phyloP scores from a whole-genome alignment of 345 rosid genomes.

The Anacardium occidentale region DNA sequence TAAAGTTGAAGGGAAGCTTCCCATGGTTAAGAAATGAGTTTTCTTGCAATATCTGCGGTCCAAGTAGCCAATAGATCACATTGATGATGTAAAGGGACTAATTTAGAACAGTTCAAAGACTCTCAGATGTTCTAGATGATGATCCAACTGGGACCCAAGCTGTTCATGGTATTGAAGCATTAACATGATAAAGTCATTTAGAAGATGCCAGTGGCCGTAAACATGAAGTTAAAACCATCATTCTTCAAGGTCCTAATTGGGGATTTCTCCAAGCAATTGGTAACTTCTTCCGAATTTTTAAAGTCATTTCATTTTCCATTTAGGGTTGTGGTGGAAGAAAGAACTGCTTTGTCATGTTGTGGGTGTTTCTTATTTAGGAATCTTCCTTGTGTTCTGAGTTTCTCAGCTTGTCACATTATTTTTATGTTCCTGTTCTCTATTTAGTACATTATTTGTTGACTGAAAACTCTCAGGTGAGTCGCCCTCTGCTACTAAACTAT shows the following conservation, averaged over 20 bases:
- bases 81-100: slow-evolving; percentile 55
- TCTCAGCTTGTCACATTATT: neutral
- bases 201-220: neutral
- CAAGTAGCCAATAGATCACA: slow-evolving; percentile 81
- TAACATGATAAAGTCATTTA: slow-evolving; percentile 59
- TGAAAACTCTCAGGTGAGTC: neutral
- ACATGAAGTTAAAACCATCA: neutral
- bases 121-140: slow-evolving; percentile 89
- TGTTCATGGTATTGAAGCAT: slow-evolving; percentile 86
- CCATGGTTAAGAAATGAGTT: slow-evolving; percentile 60
- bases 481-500: neutral
- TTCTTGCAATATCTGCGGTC: slow-evolving; percentile 69
- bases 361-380: neutral
- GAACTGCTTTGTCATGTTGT: neutral
- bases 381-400: too few relatives aligned
- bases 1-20: slow-evolving; percentile 88
- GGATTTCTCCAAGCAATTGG: slow-evolving; percentile 2
- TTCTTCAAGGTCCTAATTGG: slow-evolving; percentile 8
- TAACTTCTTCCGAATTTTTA: neutral
- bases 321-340: neutral
- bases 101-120: slow-evolving; percentile 62
- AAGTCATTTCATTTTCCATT: neutral
- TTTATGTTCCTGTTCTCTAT: neutral
- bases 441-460: neutral
- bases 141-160: slow-evolving; percentile 99